These are phyloP conservation scores for Hippophae tibetana DNA, from an alignment of 306 rosid species.

Conservation along the genomic window DNA sequence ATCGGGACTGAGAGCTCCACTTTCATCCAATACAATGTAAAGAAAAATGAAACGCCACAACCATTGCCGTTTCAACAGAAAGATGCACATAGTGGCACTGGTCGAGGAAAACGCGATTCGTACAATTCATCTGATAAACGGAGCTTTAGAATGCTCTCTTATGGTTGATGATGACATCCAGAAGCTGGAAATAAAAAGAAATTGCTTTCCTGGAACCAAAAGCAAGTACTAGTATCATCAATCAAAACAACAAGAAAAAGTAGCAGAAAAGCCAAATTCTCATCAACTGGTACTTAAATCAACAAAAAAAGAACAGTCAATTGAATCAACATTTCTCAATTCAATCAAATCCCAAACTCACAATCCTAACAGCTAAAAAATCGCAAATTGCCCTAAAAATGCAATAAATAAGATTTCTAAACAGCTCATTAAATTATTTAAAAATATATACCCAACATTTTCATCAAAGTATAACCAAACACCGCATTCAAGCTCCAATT, in stretches of 20 bases:
- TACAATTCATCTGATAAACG: slow-evolving; percentile 57
- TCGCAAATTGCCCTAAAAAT: neutral
- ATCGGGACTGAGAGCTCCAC: slow-evolving; percentile 64
- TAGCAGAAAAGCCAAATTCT: too few species aligned
- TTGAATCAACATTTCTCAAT: neutral
- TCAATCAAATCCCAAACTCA: neutral
- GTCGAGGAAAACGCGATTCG: slow-evolving; percentile 40
- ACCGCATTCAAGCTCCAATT: slow-evolving; percentile 9
- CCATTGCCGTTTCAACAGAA: slow-evolving; percentile 60
- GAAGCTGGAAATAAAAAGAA: too few species aligned
- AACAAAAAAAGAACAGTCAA: too few species aligned
- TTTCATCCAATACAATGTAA: slow-evolving; percentile 22
- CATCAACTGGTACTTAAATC: too few species aligned
- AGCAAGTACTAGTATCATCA: too few species aligned
- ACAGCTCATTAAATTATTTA: neutral
- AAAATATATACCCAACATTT: neutral
- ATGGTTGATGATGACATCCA: slow-evolving; percentile 30
- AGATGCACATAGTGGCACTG: slow-evolving; percentile 78
- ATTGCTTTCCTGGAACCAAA: too few species aligned
- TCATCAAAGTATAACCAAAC: slow-evolving; percentile 18
- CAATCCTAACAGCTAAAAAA: neutral
- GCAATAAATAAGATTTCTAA: too few species aligned
- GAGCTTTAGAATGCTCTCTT: slow-evolving; percentile 30
- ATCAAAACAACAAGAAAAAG: too few species aligned
- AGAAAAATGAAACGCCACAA: slow-evolving; percentile 47